Conservation (phyloP, 257 asterid genomes). For the Solanum clarkiae region DNA sequence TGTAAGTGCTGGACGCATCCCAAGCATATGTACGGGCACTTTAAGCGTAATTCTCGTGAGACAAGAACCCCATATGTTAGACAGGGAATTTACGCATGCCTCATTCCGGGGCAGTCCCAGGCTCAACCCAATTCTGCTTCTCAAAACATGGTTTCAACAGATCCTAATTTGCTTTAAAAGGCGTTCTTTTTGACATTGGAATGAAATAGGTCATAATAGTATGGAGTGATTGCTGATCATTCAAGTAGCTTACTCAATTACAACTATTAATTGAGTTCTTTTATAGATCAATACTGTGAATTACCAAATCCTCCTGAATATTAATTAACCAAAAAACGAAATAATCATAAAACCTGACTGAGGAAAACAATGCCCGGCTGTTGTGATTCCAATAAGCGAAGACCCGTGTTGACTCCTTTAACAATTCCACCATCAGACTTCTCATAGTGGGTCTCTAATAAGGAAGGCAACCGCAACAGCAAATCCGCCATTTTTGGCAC, state of each 20-base stretch:
- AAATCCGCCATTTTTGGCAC: conserved; percentile 61
- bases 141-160: background rate
- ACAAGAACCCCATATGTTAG: background rate
- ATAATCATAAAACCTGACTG: conserved; percentile 39
- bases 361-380: conserved; percentile 64
- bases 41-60: background rate
- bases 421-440: conserved; percentile 13
- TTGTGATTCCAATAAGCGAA: conserved; percentile 60
- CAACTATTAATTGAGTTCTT: background rate
- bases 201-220: background rate
- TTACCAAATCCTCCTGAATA: background rate
- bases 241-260: background rate
- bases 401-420: conserved; percentile 37
- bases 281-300: background rate
- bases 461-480: conserved; percentile 49
- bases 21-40: background rate
- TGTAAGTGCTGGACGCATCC: background rate
- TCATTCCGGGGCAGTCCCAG: background rate
- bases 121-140: background rate
- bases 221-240: background rate
- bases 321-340: background rate
- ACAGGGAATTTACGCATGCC: background rate
- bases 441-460: conserved; percentile 67
- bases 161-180: background rate
- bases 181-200: background rate